Evolutionary conservation across 2,329 filamentous ascomycete genomes (phyloP).

Genomic region (Trichoderma lentiforme): DNA sequence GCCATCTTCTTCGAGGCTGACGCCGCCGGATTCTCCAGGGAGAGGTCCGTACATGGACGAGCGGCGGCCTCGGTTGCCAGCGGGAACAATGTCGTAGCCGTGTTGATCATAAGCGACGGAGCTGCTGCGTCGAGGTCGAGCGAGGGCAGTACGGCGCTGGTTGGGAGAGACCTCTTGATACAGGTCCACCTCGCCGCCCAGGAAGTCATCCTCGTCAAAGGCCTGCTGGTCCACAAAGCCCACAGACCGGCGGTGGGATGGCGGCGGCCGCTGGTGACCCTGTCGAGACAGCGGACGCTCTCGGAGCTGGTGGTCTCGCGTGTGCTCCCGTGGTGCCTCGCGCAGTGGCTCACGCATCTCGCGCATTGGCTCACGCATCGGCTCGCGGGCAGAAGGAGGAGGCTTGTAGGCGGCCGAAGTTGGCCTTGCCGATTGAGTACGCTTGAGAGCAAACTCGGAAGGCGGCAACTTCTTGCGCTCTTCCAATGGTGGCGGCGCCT

Average conservation of each 20-base stretch:
- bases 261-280: constrained; percentile 30
- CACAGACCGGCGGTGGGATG: constrained; percentile 30
- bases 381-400: constrained; percentile 25
- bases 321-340: background rate
- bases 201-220: constrained; percentile 40
- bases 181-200: constrained; percentile 32
- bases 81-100: constrained; percentile 41
- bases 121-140: constrained; percentile 35
- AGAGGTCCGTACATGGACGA: constrained; percentile 41
- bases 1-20: constrained; percentile 37
- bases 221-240: constrained; percentile 32
- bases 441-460: constrained; percentile 34
- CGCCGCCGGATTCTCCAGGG: constrained; percentile 33
- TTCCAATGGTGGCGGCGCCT: constrained; percentile 39
- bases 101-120: constrained; percentile 39
- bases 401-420: constrained; percentile 29
- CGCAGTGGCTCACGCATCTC: constrained; percentile 11
- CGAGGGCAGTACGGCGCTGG: constrained; percentile 28
- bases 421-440: constrained; percentile 36
- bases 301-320: background rate
- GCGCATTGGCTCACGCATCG: constrained; percentile 19
- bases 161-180: constrained; percentile 41
- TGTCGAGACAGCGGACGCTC: constrained; percentile 7
- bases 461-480: constrained; percentile 50
- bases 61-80: constrained; percentile 34